Conservation (phyloP, 139 green algal genomes). For the Zygnema circumcarinatum region DNA sequence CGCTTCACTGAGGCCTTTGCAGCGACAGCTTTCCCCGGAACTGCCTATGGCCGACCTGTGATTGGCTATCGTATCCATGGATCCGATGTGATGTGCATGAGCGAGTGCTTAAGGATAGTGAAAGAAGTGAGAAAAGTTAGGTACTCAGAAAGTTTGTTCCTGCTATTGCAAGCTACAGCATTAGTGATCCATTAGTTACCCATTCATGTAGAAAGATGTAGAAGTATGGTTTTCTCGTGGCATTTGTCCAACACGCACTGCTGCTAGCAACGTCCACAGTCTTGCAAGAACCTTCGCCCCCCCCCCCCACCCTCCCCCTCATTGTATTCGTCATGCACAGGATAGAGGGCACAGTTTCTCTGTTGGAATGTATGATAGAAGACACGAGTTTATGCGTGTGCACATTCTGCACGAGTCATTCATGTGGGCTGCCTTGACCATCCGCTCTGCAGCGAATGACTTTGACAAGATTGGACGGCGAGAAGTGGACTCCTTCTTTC, state of each 20-base stretch:
- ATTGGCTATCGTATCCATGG: constrained; percentile 75
- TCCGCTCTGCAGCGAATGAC: constrained; percentile 41
- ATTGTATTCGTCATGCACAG: not conserved
- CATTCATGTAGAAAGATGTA: too few species aligned
- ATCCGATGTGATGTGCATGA: not conserved
- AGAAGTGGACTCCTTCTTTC: constrained; percentile 69
- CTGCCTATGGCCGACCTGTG: constrained; percentile 79
- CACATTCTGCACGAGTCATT: not conserved
- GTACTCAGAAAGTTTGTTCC: not conserved
- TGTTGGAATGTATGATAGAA: not conserved
- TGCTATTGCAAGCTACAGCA: not conserved
- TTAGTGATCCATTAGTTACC: too few species aligned
- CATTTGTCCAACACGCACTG: too few species aligned
- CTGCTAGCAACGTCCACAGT: too few species aligned
- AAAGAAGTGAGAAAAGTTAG: constrained; percentile 6
- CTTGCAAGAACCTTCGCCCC: too few species aligned
- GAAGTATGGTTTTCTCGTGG: too few species aligned
- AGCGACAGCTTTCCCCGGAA: constrained; percentile 59
- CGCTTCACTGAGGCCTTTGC: constrained; percentile 64
- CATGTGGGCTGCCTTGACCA: too few species aligned
- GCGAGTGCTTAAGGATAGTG: too few species aligned
- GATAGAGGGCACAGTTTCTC: not conserved
- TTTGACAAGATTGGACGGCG: constrained; percentile 67
- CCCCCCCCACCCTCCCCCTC: too few species aligned
- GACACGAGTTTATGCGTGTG: not conserved